phyloP scores from a whole-genome alignment of 148 eudicot genomes.

The Cornus controversa region DNA sequence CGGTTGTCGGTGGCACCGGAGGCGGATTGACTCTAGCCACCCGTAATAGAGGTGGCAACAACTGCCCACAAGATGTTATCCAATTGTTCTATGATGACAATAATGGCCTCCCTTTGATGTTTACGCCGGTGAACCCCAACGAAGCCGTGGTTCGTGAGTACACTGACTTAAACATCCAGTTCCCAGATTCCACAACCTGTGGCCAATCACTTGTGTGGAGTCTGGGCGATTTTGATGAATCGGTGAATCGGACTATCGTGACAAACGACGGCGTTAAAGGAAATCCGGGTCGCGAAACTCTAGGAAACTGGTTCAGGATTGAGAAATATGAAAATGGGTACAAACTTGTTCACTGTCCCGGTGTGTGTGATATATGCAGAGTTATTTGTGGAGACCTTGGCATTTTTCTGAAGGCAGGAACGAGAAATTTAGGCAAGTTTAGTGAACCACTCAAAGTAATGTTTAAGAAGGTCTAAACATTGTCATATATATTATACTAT shows the following conservation, averaged over 20 bases:
- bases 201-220: conserved; percentile 28
- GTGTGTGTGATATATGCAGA: conserved; percentile 35
- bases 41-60: background rate
- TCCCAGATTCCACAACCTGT: conserved; percentile 21
- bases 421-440: too few species aligned
- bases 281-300: conserved; percentile 20
- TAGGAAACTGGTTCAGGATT: conserved; percentile 41
- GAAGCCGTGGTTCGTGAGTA: conserved; percentile 4
- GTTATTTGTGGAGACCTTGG: conserved; percentile 37
- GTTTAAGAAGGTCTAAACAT: too few species aligned
- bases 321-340: conserved; percentile 30
- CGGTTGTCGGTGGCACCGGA: conserved; percentile 17
- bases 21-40: conserved; percentile 21
- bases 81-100: conserved; percentile 15
- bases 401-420: conserved; percentile 21
- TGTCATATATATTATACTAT: too few species aligned
- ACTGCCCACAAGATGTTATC: conserved; percentile 25
- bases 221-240: background rate
- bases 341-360: conserved; percentile 41
- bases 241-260: background rate
- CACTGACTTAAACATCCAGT: conserved; percentile 25
- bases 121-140: conserved; percentile 17
- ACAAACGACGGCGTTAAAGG: conserved; percentile 19
- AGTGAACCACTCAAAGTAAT: too few species aligned
- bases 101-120: conserved; percentile 22